Conservation (phyloP, 352 stramenopile genomes). For the Phytophthora sp. region DNA sequence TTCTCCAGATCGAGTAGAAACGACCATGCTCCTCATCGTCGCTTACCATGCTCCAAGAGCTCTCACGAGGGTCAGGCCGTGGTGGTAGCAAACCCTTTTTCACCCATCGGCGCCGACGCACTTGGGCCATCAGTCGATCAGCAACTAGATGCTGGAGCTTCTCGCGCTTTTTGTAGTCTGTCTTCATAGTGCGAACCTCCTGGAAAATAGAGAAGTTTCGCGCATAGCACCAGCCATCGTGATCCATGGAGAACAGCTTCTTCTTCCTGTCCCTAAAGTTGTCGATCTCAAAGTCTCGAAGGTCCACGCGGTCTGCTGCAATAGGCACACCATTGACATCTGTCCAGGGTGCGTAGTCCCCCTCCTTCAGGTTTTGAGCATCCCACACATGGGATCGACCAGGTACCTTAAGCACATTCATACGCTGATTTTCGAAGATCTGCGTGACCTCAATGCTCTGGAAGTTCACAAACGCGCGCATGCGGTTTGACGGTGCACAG, state of each 20-base stretch:
- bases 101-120: conserved; percentile 81
- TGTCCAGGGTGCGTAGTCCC: conserved; percentile 85
- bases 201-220: conserved; percentile 90
- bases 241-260: conserved; percentile 86
- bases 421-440: conserved; percentile 88
- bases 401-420: conserved; percentile 79
- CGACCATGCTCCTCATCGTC: conserved; percentile 75
- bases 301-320: conserved; percentile 71
- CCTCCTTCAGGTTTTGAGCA: conserved; percentile 76
- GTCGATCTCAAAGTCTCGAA: conserved; percentile 83
- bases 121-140: conserved; percentile 83
- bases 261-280: conserved; percentile 79
- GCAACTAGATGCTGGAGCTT: conserved; percentile 88
- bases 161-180: conserved; percentile 79
- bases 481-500: conserved; percentile 81
- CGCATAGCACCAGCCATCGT: conserved; percentile 88
- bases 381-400: conserved; percentile 76
- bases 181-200: conserved; percentile 79
- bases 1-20: conserved; percentile 73
- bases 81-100: conserved; percentile 59
- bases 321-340: conserved; percentile 88
- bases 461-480: conserved; percentile 80
- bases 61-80: conserved; percentile 45
- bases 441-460: conserved; percentile 82
- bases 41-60: conserved; percentile 59